Base-by-base conservation (phyloP, 129 eudicot species). In the Flaveria ramosissima region DNA sequence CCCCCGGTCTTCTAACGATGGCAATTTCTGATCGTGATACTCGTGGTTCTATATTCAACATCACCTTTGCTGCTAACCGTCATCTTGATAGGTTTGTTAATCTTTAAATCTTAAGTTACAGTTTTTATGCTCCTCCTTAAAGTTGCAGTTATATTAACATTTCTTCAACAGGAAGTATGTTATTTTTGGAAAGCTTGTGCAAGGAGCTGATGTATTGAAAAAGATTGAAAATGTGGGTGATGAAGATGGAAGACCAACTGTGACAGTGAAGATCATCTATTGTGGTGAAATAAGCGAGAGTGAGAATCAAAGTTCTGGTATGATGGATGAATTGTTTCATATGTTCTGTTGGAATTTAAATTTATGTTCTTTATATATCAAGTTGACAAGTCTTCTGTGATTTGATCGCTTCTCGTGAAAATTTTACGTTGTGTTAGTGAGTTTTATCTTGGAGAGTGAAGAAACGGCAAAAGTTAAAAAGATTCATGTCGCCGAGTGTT, bases 221-320 rank as follows among this genome's bases (percentile, higher is more conserved):
- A 95, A 91, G 79, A 91, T 95, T 9, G 99, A 95, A 83, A 82
- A 81, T 79, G 93, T 45, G 45, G 99, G 96, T 45, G 94, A 88
- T 86, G 97, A 86, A 69, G 92, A 95, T 48, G 99, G 97, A 47
- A 89, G 73, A 45, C 93, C 92, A 27, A 47, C 87, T 72, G 93
- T 86, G 30, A 94, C 93, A 1, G 94, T 95, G 72, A 95, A 95
- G 77, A 91, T 95, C 65, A 77, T 85, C 51, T 91, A 95, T 21
- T 89, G 88, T 77, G 99, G 99, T 74, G 97, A 89, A 83, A 62
- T 78, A 23, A 75, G 72, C 42, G 90, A 79, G 76, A 83, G 89
- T 73, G 95, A 86, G 83, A 83, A 68, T 79, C 81, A 78, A 66
- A 81, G 78, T 73, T 82, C 83, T 79, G 84, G 85, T 86, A 82